Base-by-base conservation (phyloP, 1,284 basidiomycete genomes). In the Puccinia triticina region DNA sequence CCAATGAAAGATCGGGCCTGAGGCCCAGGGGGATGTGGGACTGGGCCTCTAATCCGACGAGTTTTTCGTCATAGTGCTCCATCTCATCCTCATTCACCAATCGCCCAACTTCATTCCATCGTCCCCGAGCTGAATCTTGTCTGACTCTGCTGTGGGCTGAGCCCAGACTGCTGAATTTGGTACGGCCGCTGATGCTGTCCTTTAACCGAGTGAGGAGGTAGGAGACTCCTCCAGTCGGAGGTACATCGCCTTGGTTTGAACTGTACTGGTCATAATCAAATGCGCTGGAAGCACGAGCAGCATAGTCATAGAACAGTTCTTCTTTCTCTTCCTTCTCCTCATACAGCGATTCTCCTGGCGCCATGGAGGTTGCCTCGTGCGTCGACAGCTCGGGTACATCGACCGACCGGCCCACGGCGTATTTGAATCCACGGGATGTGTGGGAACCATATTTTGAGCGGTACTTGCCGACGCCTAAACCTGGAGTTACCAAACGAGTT, bases 101-200 rank as follows among this genome's bases (percentile, higher is more conserved):
- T 67, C 73, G 72, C 21, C 79, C 79, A 43, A 82, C 57, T 40
- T 82, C 79, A 46, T 82, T 75, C 79, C 79, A 82, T 55, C 64
- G 50, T 21, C 79, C 79, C 14, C 57, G 57, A 40, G 29, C 48
- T 40, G 79, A 37, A 57, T 82, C 59, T n/a, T 2, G 55, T 46
- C 55, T 75, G 18, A 26, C 43, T 64, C 46, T 72, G 34, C 40
- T 73, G 23, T 72, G 59, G 2, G 29, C 66, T 64, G 79, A 64
- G 26, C 61, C 57, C 57, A 72, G 69, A 34, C 66, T 79, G 66
- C 53, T 57, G 34, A 82, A 67, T 11, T 48, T 61, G 26, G 79
- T 75, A 48, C 79, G 79, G 23, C 59, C 34, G 59, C 79, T 82
- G 72, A 82, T 75, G 29, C 79, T 82, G 18, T 82, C 79, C 43